Evolutionary conservation across 257 asterid species (phyloP).

Genomic region (Vinca minor): DNA sequence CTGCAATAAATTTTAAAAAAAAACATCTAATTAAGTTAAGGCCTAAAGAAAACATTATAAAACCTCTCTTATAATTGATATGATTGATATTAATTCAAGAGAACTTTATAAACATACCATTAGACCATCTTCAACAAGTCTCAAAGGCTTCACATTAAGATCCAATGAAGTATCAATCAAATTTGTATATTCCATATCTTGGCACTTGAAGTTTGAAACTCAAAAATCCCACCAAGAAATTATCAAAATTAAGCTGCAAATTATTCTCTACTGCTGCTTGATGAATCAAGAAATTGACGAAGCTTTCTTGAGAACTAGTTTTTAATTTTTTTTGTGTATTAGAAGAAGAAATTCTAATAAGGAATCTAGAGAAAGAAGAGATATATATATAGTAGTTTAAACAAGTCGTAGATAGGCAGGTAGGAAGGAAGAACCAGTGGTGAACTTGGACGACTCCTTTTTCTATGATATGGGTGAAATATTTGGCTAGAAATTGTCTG

Average conservation of each 20-base stretch:
- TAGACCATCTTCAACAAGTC: conserved; percentile 26
- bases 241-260: neutral
- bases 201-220: neutral
- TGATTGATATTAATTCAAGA: too few relatives aligned
- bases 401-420: conserved; percentile 23
- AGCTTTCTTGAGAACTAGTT: neutral
- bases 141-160: conserved; percentile 49
- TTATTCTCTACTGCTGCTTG: neutral
- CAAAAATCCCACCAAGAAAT: conserved; percentile 5
- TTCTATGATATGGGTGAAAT: too few relatives aligned
- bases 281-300: too few relatives aligned
- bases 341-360: neutral
- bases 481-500: too few relatives aligned
- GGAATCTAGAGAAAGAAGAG: neutral
- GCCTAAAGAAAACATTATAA: too few relatives aligned
- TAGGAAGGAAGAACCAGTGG: conserved; percentile 16
- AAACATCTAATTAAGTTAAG: neutral
- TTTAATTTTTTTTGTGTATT: too few relatives aligned
- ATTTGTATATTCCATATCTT: conserved; percentile 70
- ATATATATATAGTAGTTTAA: neutral
- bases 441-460: conserved; percentile 1
- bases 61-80: neutral
- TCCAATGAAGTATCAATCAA: conserved; percentile 64
- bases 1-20: conserved; percentile 17
- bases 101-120: conserved; percentile 28